A percentile compares a stretch with the other conserved stretches of the same genome.
These are phyloP conservation scores for Rosa persica DNA, from an alignment of 306 rosid species.

Conservation along the genomic window DNA sequence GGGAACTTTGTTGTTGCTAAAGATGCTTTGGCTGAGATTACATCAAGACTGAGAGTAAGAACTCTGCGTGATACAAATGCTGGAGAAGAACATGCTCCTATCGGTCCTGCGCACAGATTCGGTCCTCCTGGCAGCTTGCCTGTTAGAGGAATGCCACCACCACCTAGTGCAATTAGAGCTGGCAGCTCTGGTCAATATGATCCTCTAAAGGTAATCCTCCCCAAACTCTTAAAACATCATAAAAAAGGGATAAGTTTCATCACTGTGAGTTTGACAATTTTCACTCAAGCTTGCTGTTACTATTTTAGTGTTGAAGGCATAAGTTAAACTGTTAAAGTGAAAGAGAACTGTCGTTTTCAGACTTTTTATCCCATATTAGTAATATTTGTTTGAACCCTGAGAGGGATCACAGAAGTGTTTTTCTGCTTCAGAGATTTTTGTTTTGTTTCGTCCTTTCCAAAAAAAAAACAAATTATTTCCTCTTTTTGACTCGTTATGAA, in stretches of 20 bases:
- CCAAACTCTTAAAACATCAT: not conserved
- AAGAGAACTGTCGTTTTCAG: not conserved
- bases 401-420: not conserved
- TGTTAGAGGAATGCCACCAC: constrained; percentile 21
- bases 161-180: constrained; percentile 25
- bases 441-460: not conserved
- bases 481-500: not conserved
- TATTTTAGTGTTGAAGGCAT: not conserved
- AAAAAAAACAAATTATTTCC: not conserved
- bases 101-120: constrained; percentile 21
- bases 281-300: not conserved
- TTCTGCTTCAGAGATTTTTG: not conserved
- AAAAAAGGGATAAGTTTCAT: not conserved
- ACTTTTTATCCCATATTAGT: not conserved
- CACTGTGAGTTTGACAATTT: not conserved
- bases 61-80: constrained; percentile 36
- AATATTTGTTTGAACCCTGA: not conserved
- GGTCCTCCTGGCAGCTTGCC: constrained; percentile 23
- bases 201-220: constrained; percentile 23
- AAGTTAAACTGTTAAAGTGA: not conserved
- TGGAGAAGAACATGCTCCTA: constrained; percentile 29
- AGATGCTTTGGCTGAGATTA: constrained; percentile 42
- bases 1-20: constrained; percentile 30
- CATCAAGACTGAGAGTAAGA: constrained; percentile 41
- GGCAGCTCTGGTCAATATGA: constrained; percentile 32